Conservation (phyloP, 2,329 filamentous ascomycete genomes). For the Diaporthe amygdali region DNA sequence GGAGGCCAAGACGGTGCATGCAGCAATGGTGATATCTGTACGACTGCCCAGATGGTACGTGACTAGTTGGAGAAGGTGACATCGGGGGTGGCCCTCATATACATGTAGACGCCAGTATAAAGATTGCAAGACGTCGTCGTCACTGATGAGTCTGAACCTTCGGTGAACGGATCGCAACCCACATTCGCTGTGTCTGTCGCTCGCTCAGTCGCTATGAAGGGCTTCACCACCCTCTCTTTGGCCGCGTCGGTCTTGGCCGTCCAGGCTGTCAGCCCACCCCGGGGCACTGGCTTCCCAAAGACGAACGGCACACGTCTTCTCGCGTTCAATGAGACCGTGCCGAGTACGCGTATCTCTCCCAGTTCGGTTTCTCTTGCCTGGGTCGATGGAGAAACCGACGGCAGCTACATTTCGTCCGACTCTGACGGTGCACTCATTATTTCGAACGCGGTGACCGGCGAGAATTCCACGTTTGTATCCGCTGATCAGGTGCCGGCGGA, state of each 20-base stretch:
- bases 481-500: conserved; percentile 61
- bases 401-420: background rate
- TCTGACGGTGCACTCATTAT: background rate
- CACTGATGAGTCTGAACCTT: background rate
- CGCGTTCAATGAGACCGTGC: conserved; percentile 4
- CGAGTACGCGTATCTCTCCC: background rate
- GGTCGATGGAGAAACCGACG: background rate
- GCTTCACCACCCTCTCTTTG: background rate
- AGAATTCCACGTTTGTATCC: conserved; percentile 61
- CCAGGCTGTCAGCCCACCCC: background rate
- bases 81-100: background rate
- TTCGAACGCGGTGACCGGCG: conserved; percentile 48
- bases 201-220: conserved; percentile 2
- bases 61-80: conserved; percentile 7
- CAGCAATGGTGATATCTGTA: background rate
- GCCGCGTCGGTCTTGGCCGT: background rate
- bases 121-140: background rate
- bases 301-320: conserved; percentile 9
- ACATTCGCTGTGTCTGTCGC: background rate
- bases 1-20: background rate
- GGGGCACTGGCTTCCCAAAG: background rate
- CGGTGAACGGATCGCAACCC: background rate
- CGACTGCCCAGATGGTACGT: background rate
- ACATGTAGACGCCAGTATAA: background rate
- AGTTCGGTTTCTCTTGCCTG: background rate